These are phyloP conservation scores for Sclerospora graminicola DNA, from an alignment of 352 stramenopile species.

Conservation along the genomic window DNA sequence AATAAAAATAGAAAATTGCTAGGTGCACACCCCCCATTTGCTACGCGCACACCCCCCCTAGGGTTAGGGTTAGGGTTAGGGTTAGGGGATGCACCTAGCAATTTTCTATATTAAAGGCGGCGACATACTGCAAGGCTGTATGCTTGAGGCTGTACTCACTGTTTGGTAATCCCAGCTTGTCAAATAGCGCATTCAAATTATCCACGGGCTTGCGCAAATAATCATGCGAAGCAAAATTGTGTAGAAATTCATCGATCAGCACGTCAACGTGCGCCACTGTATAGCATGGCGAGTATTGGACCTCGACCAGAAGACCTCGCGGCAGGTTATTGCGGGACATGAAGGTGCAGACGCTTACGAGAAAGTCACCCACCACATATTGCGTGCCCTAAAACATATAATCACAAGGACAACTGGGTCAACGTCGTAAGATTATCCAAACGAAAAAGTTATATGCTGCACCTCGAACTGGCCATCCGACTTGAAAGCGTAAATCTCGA, in stretches of 20 bases:
- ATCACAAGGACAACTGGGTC: conserved; percentile 1
- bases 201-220: conserved; percentile 69
- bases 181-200: conserved; percentile 48
- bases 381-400: conserved; percentile 40
- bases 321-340: conserved; percentile 80
- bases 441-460: not conserved
- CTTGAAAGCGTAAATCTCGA: conserved; percentile 86
- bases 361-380: conserved; percentile 76
- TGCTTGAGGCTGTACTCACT: conserved; percentile 82
- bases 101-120: conserved; percentile 81
- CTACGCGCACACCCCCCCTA: too few relatives aligned
- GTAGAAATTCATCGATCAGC: conserved; percentile 78
- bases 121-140: conserved; percentile 82
- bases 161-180: conserved; percentile 61
- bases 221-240: conserved; percentile 54
- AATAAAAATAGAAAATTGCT: too few relatives aligned
- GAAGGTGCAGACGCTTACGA: conserved; percentile 81
- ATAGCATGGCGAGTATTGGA: conserved; percentile 80
- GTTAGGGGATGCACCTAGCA: too few relatives aligned
- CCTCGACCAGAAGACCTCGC: conserved; percentile 67
- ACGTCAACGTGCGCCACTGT: conserved; percentile 62
- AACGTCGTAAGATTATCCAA: not conserved
- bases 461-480: conserved; percentile 83
- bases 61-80: too few relatives aligned
- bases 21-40: too few relatives aligned